phyloP scores from a whole-genome alignment of 106 monocot species.

The Dendrobium catenatum region DNA sequence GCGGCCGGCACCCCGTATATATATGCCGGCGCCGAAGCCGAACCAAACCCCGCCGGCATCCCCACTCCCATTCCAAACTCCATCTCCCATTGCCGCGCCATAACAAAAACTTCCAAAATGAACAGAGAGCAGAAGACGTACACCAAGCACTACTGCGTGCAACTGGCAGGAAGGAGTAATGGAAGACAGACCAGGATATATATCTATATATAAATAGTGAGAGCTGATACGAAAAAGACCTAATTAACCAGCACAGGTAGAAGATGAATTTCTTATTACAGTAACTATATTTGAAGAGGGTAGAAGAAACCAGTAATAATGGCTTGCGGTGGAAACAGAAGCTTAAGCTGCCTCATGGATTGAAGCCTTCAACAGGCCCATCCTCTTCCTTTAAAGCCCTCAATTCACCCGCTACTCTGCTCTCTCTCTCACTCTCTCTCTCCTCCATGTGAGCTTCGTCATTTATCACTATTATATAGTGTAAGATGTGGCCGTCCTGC shows the following conservation, averaged over 20 bases:
- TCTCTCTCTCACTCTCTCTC: no score
- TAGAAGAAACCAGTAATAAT: background rate
- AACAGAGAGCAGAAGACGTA: background rate
- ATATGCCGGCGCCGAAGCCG: constrained; percentile 13
- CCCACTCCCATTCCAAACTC: constrained; percentile 26
- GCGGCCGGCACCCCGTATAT: constrained; percentile 36
- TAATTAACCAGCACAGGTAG: background rate
- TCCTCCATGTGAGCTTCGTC: no score
- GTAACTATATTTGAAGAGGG: background rate
- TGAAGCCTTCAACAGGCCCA: no score
- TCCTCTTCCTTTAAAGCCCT: no score
- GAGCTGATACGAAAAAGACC: background rate
- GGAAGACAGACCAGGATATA: background rate
- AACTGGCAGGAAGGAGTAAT: background rate
- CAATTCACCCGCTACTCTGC: no score
- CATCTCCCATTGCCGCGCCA: constrained; percentile 47
- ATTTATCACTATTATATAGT: no score
- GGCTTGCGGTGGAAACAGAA: background rate
- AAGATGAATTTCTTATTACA: background rate
- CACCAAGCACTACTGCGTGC: no score
- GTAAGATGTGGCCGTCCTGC: no score
- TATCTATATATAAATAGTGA: constrained; percentile 6
- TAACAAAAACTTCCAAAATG: background rate
- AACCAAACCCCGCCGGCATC: background rate
- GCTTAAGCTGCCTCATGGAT: no score